Evolutionary conservation across 163 green algal species (phyloP).

Genomic region (Scenedesmus sp.): DNA sequence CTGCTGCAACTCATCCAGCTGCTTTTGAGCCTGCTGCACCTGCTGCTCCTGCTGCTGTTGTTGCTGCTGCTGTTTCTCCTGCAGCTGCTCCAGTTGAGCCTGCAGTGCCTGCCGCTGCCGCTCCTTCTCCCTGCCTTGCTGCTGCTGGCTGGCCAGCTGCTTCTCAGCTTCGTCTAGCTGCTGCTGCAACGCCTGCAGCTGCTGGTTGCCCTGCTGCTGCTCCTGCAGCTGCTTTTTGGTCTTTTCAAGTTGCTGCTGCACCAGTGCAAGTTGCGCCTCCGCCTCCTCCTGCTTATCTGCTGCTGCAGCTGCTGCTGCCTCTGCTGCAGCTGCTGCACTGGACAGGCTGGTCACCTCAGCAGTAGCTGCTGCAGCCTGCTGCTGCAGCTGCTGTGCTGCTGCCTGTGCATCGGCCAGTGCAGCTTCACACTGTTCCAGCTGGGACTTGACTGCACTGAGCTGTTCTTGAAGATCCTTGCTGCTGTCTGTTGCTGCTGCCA

Average conservation of each 20-base stretch:
- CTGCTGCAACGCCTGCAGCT: slow-evolving; percentile 34
- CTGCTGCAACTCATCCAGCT: neutral
- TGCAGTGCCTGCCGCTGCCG: slow-evolving; percentile 13
- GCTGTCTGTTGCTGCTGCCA: neutral
- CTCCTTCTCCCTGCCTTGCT: neutral
- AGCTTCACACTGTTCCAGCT: neutral
- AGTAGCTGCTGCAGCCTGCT: neutral
- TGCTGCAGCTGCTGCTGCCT: slow-evolving; percentile 35
- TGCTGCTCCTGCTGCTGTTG: slow-evolving; percentile 38
- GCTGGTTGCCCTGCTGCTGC: slow-evolving; percentile 38
- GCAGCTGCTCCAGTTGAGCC: neutral
- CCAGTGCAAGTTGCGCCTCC: neutral
- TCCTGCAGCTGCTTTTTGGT: slow-evolving; percentile 24
- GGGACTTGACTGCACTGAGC: neutral
- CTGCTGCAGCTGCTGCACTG: slow-evolving; percentile 15
- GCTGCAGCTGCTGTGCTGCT: neutral
- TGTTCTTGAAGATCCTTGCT: neutral
- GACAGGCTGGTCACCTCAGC: slow-evolving; percentile 11
- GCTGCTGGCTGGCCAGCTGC: neutral
- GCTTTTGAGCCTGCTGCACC: too few species aligned
- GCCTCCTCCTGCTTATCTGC: neutral
- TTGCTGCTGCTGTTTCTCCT: neutral
- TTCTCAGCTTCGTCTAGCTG: slow-evolving; percentile 13
- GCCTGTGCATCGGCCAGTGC: neutral
- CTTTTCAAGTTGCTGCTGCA: slow-evolving; percentile 36